These are phyloP conservation scores for Mayamaea pseudoterrestris DNA, from an alignment of 108 stramenopile species.

Conservation along the genomic window DNA sequence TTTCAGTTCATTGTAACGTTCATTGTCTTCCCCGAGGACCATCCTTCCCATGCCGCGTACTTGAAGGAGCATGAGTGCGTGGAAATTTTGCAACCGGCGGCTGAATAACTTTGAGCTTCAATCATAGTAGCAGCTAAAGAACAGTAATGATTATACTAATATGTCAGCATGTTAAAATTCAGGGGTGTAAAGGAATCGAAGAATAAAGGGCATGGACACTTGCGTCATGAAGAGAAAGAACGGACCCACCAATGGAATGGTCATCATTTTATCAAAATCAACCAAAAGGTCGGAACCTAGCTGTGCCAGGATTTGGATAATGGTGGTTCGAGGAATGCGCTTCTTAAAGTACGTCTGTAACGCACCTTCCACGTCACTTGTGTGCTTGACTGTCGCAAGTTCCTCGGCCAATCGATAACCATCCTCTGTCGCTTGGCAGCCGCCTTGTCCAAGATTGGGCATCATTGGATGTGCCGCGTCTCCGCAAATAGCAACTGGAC, in stretches of 20 bases:
- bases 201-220: constrained; percentile 82
- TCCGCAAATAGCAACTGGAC: constrained; percentile 85
- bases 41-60: constrained; percentile 72
- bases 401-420: constrained; percentile 87
- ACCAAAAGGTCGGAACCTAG: constrained; percentile 82
- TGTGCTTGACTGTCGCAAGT: constrained; percentile 67
- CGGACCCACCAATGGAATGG: constrained; percentile 82
- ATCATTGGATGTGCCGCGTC: constrained; percentile 96
- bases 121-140: background rate
- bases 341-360: constrained; percentile 56
- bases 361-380: constrained; percentile 49
- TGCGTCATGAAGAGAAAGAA: constrained; percentile 88
- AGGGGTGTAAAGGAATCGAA: constrained; percentile 81
- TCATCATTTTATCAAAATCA: constrained; percentile 92
- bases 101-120: background rate
- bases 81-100: constrained; percentile 47
- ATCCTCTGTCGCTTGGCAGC: constrained; percentile 95
- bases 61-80: constrained; percentile 73
- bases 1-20: constrained; percentile 63
- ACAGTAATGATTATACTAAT: background rate
- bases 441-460: constrained; percentile 90
- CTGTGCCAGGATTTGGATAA: constrained; percentile 80
- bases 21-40: constrained; percentile 64
- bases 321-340: constrained; percentile 69
- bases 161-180: constrained; percentile 43